These are phyloP conservation scores for Penicillium sp. DNA, from an alignment of 2,329 filamentous ascomycete species.

Conservation along the genomic window DNA sequence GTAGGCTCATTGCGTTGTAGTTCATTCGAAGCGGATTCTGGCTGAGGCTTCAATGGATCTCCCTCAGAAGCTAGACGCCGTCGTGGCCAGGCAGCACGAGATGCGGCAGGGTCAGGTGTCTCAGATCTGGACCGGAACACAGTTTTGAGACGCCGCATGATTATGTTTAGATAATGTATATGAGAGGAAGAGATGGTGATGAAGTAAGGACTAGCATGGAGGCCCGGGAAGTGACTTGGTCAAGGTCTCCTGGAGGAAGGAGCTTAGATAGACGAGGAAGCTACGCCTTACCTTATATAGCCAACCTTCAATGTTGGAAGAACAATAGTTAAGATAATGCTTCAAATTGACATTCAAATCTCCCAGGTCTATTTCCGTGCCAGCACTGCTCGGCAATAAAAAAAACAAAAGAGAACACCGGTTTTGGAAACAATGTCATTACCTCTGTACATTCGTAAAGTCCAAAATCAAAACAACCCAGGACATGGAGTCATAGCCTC, in stretches of 20 bases:
- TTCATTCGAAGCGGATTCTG: slow-evolving; percentile 2
- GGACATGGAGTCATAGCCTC: slow-evolving; percentile 3
- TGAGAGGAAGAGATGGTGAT: slow-evolving; percentile 1
- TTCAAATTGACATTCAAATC: slow-evolving; percentile 25
- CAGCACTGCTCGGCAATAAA: slow-evolving; percentile 8
- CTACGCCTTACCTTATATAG: slow-evolving; percentile 1
- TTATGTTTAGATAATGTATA: slow-evolving; percentile 7
- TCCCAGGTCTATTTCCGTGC: slow-evolving; percentile 21
- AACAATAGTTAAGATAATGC: background rate
- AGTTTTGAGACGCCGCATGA: slow-evolving; percentile 12
- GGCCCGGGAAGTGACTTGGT: background rate
- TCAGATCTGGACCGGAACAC: slow-evolving; percentile 9
- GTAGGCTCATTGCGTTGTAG: background rate
- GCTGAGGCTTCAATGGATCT: slow-evolving; percentile 8
- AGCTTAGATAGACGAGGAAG: background rate
- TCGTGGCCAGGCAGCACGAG: slow-evolving; percentile 12
- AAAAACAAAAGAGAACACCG: slow-evolving; percentile 12
- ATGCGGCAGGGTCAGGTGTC: background rate
- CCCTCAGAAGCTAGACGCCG: slow-evolving; percentile 9
- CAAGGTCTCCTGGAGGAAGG: background rate
- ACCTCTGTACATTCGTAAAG: slow-evolving; percentile 29
- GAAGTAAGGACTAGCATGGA: slow-evolving; percentile 1
- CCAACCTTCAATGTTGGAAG: background rate
- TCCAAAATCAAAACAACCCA: slow-evolving; percentile 11
- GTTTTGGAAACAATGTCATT: slow-evolving; percentile 22